Conservation (phyloP, 805 yeast species). For the Lachancea kluyveri region DNA sequence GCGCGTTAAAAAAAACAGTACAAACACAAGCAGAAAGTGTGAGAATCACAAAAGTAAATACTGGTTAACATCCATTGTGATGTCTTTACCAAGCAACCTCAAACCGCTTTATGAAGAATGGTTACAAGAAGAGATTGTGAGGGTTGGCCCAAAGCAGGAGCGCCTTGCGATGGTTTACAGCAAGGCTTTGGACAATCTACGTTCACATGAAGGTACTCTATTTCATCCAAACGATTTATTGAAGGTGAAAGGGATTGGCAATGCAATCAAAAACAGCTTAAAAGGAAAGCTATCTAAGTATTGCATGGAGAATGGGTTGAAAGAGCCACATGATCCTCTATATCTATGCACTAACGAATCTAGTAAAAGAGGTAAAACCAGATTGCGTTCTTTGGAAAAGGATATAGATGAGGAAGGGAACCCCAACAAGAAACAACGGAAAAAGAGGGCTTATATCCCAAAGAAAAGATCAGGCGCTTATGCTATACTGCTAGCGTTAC, state of each 20-base stretch:
- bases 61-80: too few relatives aligned
- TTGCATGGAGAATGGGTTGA: slow-evolving; percentile 49
- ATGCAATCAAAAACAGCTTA: slow-evolving; percentile 51
- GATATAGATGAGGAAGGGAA: slow-evolving; percentile 7
- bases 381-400: slow-evolving; percentile 12
- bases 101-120: slow-evolving; percentile 49
- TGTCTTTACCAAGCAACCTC: slow-evolving; percentile 42
- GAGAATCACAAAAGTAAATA: too few relatives aligned
- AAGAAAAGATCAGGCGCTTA: slow-evolving; percentile 75
- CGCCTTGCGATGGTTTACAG: slow-evolving; percentile 47
- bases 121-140: slow-evolving; percentile 48
- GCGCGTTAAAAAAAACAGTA: too few relatives aligned
- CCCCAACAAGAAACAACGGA: slow-evolving; percentile 20
- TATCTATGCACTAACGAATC: slow-evolving; percentile 14
- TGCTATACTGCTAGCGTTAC: slow-evolving; percentile 63
- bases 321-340: slow-evolving; percentile 36
- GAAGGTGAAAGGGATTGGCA: slow-evolving; percentile 65
- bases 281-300: slow-evolving; percentile 41
- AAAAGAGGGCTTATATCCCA: slow-evolving; percentile 54
- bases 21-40: too few relatives aligned
- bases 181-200: slow-evolving; percentile 50
- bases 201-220: slow-evolving; percentile 37
- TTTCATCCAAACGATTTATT: slow-evolving; percentile 51
- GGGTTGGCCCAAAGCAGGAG: slow-evolving; percentile 42
- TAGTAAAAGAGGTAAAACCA: slow-evolving; percentile 7